Evolutionary conservation across 2,329 filamentous ascomycete species (phyloP), one percentile per base, ranked within the genome.

Genomic region (Didymella pomorum): DNA sequence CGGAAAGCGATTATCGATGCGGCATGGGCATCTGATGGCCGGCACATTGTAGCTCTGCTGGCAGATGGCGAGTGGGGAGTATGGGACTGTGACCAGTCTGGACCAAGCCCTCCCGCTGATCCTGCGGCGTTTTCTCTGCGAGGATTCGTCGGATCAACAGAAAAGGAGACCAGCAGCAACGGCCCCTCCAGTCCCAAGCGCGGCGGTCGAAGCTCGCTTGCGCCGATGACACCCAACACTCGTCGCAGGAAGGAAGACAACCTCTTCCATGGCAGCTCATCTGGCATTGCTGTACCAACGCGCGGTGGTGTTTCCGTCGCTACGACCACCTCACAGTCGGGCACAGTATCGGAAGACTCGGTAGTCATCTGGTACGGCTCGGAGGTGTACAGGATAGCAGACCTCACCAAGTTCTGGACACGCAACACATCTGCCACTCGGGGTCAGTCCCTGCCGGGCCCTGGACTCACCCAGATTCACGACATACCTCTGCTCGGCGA

Each of bases 11-110:
- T 84, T n/a, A 67, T 84, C 4, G 80, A 79, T 60, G 80, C 79
- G 3, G 73, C 77, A 35, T 84, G 82, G 82, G 71, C 79, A 4
- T 74, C 79, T 16, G 76, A 77, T 37, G 82, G 82, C 25, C 77
- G 72, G 43, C 75, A 77, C 37, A 77, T 84, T 21, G 63, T 84
- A n/a, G 78, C 76, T 5, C 67, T 84, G 10, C 71, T 83, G 8
- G 74, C 78, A 52, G 81, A 83, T 63, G 82, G 82, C 10, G 79
- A 83, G 68, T 84, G 82, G 82, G 82, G 82, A 12, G 72, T 84
- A n/a, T 84, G 82, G 81, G 80, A 81, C 61, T 63, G 80, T 29
- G 76, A 78, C 31, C 68, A 70, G 12, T 68, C 71, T 28, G 72
- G 71, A 9, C 72, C 75, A n/a, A 72, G 59, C 28, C 66, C 69